Evolutionary conservation across 768 basidiomycete genomes (phyloP).

Genomic region (Boletus rufocinnamomeus): DNA sequence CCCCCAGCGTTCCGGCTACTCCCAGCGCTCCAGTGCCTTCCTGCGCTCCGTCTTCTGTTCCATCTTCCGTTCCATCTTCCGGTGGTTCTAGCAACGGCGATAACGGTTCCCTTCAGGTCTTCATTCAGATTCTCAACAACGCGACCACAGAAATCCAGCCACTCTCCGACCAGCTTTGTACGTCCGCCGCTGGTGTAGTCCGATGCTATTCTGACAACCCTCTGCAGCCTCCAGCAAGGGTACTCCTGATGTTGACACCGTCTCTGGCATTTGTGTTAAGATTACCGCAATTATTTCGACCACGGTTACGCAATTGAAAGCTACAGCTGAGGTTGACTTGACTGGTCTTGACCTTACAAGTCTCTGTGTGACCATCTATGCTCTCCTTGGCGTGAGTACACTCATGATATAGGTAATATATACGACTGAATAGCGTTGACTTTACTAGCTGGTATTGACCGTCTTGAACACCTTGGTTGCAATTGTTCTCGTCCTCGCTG

Average conservation of each 20-base stretch:
- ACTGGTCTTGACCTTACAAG: neutral
- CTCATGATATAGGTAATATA: neutral
- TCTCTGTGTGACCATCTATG: neutral
- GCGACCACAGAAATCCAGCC: neutral
- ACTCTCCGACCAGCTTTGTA: conserved; percentile 2
- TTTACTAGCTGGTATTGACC: neutral
- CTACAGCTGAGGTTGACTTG: neutral
- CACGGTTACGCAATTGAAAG: neutral
- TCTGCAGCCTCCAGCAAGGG: neutral
- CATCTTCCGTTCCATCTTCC: neutral
- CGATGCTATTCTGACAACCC: neutral
- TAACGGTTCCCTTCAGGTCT: neutral
- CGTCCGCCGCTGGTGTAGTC: accelerated
- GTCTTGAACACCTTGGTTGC: conserved; percentile 1
- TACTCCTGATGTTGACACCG: neutral
- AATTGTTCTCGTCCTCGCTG: neutral
- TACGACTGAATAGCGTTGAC: neutral
- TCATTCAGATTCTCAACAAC: conserved; percentile 1
- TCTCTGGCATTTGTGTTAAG: conserved; percentile 2
- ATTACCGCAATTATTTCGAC: neutral
- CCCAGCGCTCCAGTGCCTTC: neutral
- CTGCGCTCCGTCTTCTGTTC: neutral
- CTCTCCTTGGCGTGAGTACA: conserved; percentile 6
- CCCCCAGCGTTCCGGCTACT: neutral
- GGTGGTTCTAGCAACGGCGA: neutral